Evolutionary conservation across 2,329 filamentous ascomycete species (phyloP).

Genomic region (Hymenoscyphus salicellus): DNA sequence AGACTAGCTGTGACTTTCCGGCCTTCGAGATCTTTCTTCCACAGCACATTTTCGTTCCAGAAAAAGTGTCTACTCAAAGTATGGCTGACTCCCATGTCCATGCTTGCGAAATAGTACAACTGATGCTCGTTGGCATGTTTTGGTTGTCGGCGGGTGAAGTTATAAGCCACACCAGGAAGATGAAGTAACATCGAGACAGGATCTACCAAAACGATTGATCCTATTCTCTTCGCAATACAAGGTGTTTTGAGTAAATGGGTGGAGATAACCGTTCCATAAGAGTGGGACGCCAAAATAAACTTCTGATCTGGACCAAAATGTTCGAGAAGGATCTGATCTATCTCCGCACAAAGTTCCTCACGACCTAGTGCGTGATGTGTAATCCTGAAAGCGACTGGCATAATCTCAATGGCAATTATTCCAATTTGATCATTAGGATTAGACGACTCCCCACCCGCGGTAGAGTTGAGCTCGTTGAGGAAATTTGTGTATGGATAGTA

Average conservation of each 20-base stretch:
- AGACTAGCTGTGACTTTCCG: conserved; percentile 48
- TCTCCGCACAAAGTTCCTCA: conserved; percentile 50
- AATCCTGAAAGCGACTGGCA: conserved; percentile 57
- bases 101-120: conserved; percentile 58
- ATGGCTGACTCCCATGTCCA: conserved; percentile 57
- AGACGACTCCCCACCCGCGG: conserved; percentile 30
- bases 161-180: conserved; percentile 61
- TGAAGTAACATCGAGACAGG: conserved; percentile 60
- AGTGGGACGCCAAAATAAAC: conserved; percentile 53
- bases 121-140: conserved; percentile 54
- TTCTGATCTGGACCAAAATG: conserved; percentile 47
- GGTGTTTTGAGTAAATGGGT: conserved; percentile 52
- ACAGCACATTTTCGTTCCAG: conserved; percentile 59
- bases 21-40: conserved; percentile 52
- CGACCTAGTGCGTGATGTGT: conserved; percentile 47
- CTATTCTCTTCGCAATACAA: conserved; percentile 43
- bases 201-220: conserved; percentile 54
- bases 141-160: conserved; percentile 50
- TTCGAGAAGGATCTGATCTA: conserved; percentile 49
- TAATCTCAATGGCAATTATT: conserved; percentile 56
- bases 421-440: conserved; percentile 49
- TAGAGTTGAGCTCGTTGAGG: conserved; percentile 49
- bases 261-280: conserved; percentile 53
- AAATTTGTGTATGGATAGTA: conserved; percentile 56
- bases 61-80: conserved; percentile 58